phyloP scores from a whole-genome alignment of 2,329 filamentous ascomycete genomes.

The Ophiostoma piceae region DNA sequence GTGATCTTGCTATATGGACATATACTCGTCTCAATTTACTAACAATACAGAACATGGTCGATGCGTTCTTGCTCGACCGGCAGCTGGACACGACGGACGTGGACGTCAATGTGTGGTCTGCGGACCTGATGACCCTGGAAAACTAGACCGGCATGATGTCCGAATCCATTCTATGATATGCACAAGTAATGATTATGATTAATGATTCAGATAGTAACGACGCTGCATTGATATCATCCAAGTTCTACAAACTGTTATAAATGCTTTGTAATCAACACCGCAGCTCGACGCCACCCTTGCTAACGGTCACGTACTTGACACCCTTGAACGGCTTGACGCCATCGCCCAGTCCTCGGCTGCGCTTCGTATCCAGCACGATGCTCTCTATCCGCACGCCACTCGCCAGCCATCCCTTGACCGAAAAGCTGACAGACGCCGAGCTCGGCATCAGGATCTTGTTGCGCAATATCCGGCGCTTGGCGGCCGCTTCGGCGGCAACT shows the following conservation, averaged over 20 bases:
- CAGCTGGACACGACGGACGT: slow-evolving; percentile 16
- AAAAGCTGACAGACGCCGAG: slow-evolving; percentile 67
- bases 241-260: not conserved
- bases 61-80: slow-evolving; percentile 26
- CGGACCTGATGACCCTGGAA: slow-evolving; percentile 25
- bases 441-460: slow-evolving; percentile 76
- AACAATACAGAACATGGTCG: slow-evolving; percentile 24
- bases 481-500: slow-evolving; percentile 30
- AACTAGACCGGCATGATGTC: not conserved
- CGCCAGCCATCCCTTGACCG: slow-evolving; percentile 63
- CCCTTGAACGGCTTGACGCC: slow-evolving; percentile 94
- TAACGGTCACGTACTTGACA: slow-evolving; percentile 88
- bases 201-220: not conserved
- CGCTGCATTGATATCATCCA: not conserved
- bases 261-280: slow-evolving; percentile 43
- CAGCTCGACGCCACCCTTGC: slow-evolving; percentile 59
- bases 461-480: slow-evolving; percentile 51
- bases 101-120: slow-evolving; percentile 26
- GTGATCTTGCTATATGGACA: not conserved
- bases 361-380: slow-evolving; percentile 66
- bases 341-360: slow-evolving; percentile 78
- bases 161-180: too few species aligned
- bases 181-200: not conserved
- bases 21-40: not conserved
- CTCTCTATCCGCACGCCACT: slow-evolving; percentile 64